Percentiles rank a stretch among this genome's conserved stretches.
phyloP scores from a whole-genome alignment of 1,284 basidiomycete species.

The Sutorius eximius region DNA sequence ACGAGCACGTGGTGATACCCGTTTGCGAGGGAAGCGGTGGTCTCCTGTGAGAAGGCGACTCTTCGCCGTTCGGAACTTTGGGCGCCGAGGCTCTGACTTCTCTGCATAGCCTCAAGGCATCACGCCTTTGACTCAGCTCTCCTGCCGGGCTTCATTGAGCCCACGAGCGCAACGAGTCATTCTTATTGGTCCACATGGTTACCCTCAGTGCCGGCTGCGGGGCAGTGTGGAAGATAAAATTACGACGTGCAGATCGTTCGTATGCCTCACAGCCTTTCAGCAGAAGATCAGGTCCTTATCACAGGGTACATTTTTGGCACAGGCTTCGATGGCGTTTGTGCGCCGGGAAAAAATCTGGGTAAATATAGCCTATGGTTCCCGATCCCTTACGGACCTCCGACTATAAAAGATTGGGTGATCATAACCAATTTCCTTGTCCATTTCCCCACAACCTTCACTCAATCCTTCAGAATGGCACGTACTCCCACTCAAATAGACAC shows the following conservation, averaged over 20 bases:
- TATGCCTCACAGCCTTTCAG: slow-evolving; percentile 2
- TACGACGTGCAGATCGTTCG: slow-evolving; percentile 1
- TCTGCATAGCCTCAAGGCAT: neutral
- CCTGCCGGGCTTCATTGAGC: neutral
- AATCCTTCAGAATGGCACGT: slow-evolving; percentile 4
- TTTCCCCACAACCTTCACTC: neutral
- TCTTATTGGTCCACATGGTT: neutral
- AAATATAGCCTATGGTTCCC: neutral
- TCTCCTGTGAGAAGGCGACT: neutral
- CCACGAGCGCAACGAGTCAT: neutral
- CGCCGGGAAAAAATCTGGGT: neutral
- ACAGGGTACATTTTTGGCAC: neutral
- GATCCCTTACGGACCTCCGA: neutral
- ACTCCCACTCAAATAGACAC: neutral
- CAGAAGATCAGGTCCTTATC: neutral
- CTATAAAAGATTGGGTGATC: slow-evolving; percentile 5
- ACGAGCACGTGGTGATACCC: neutral
- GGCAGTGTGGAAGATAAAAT: neutral
- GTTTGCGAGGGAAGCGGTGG: neutral
- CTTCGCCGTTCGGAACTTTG: neutral
- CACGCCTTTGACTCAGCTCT: neutral
- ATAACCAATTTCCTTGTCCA: neutral
- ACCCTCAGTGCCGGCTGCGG: neutral
- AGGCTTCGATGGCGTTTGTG: neutral
- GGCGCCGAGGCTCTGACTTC: neutral